Conservation (phyloP, 1,284 basidiomycete genomes). For the Pseudozyma sp. region DNA sequence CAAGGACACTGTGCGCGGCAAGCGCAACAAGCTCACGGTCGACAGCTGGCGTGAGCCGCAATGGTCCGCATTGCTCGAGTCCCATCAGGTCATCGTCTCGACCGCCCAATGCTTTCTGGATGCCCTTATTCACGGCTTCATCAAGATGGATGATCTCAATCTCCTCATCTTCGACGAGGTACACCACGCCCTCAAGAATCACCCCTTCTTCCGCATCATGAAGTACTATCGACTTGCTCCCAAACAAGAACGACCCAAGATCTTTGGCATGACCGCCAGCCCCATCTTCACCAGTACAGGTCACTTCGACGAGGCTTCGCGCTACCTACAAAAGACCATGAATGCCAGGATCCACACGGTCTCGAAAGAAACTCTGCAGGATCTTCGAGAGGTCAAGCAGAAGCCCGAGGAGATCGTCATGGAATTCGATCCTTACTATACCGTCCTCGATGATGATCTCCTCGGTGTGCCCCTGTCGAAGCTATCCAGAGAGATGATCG, state of each 20-base stretch:
- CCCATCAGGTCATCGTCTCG: conserved; percentile 53
- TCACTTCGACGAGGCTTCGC: conserved; percentile 25
- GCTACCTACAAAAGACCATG: conserved; percentile 42
- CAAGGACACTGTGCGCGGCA: conserved; percentile 23
- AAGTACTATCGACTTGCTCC: conserved; percentile 42
- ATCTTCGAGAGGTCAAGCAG: conserved; percentile 36
- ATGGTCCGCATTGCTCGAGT: conserved; percentile 34
- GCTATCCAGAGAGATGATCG: conserved; percentile 22
- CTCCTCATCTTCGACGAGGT: conserved; percentile 58
- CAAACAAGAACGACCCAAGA: conserved; percentile 37
- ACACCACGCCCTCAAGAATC: conserved; percentile 51
- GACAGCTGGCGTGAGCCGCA: conserved; percentile 39
- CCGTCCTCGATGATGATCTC: conserved; percentile 14
- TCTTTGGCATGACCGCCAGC: conserved; percentile 62
- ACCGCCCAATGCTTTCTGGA: conserved; percentile 56
- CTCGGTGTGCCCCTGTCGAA: conserved; percentile 7
- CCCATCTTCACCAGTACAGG: conserved; percentile 37
- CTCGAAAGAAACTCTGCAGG: conserved; percentile 15
- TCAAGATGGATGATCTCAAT: conserved; percentile 53
- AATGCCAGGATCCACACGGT: conserved; percentile 53
- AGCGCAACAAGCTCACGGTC: conserved; percentile 8
- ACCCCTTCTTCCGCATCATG: conserved; percentile 57
- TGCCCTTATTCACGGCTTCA: conserved; percentile 50
- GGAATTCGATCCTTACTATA: conserved; percentile 42
- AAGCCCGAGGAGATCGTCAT: conserved; percentile 50